phyloP scores from a whole-genome alignment of 768 basidiomycete species.

The Lyophyllum semitale region DNA sequence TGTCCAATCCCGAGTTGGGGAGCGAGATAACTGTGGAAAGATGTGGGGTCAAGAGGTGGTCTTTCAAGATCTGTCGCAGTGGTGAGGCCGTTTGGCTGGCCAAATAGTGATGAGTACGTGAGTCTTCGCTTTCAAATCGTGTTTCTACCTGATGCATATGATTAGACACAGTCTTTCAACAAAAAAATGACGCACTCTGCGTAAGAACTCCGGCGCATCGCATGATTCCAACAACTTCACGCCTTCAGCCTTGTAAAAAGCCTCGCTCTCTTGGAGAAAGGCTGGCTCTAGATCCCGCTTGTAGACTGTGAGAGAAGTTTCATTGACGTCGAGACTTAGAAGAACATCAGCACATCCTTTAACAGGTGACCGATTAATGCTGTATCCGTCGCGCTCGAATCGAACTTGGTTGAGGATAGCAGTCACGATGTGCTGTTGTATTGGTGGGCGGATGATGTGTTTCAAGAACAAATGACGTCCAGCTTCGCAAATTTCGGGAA shows the following conservation, averaged over 20 bases:
- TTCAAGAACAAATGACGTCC: slow-evolving; percentile 83
- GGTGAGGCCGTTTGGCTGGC: slow-evolving; percentile 70
- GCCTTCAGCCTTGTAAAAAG: slow-evolving; percentile 81
- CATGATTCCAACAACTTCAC: slow-evolving; percentile 67
- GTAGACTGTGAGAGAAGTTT: slow-evolving; percentile 66
- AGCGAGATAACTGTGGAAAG: slow-evolving; percentile 74
- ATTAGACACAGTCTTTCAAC: slow-evolving; percentile 11
- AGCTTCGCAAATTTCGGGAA: slow-evolving; percentile 80
- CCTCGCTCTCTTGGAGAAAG: slow-evolving; percentile 73
- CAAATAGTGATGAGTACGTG: slow-evolving; percentile 84
- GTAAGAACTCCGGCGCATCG: slow-evolving; percentile 82
- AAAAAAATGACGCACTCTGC: slow-evolving; percentile 53
- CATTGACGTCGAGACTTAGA: slow-evolving; percentile 59
- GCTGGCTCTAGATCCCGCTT: slow-evolving; percentile 81
- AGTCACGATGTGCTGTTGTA: slow-evolving; percentile 78
- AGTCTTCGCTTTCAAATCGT: slow-evolving; percentile 81
- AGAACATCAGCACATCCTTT: slow-evolving; percentile 89
- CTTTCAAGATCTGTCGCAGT: slow-evolving; percentile 75
- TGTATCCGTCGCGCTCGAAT: slow-evolving; percentile 89
- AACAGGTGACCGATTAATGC: slow-evolving; percentile 88
- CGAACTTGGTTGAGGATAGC: slow-evolving; percentile 88
- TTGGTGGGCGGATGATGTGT: slow-evolving; percentile 77
- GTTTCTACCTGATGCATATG: slow-evolving; percentile 62
- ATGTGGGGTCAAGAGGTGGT: slow-evolving; percentile 77
- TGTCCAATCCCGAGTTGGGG: slow-evolving; percentile 81